These are phyloP conservation scores for Aspergillus hancockii DNA, from an alignment of 495 filamentous ascomycete genomes.

Conservation along the genomic window DNA sequence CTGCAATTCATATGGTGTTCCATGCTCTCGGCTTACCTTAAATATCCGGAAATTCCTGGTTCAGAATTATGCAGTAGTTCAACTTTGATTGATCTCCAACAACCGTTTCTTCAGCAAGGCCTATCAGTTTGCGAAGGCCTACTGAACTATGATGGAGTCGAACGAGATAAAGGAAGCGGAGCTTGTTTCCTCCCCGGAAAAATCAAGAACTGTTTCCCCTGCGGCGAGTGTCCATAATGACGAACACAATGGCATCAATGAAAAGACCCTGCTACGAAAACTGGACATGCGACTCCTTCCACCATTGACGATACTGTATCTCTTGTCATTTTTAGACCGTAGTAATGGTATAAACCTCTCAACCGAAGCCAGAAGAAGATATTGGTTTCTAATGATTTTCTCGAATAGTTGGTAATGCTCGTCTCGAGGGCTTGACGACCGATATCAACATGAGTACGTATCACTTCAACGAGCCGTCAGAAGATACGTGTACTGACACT, in stretches of 20 bases:
- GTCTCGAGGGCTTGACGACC: conserved; percentile 61
- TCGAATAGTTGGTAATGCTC: conserved; percentile 52
- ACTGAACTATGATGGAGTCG: conserved; percentile 5
- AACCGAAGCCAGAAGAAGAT: background rate
- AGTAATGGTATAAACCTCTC: conserved; percentile 58
- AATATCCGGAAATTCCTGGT: background rate
- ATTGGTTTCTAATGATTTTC: conserved; percentile 21
- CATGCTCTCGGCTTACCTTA: background rate
- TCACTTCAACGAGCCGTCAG: background rate
- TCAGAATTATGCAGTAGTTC: background rate
- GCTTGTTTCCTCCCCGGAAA: background rate
- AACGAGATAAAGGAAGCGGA: conserved; percentile 9
- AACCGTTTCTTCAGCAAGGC: background rate
- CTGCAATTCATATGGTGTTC: conserved; percentile 13
- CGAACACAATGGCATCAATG: conserved; percentile 46
- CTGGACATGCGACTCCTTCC: conserved; percentile 66
- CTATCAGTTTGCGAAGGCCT: background rate
- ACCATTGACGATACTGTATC: conserved; percentile 66
- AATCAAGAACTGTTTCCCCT: conserved; percentile 8
- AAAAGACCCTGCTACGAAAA: conserved; percentile 64
- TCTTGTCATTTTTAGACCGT: conserved; percentile 73
- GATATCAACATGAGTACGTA: conserved; percentile 62
- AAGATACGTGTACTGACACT: background rate
- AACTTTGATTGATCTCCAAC: background rate
- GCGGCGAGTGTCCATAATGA: conserved; percentile 23